A percentile compares a stretch with the other conserved stretches of the same genome.
phyloP scores from a whole-genome alignment of 75 land plant species.

The Chamaecyparis obtusa region DNA sequence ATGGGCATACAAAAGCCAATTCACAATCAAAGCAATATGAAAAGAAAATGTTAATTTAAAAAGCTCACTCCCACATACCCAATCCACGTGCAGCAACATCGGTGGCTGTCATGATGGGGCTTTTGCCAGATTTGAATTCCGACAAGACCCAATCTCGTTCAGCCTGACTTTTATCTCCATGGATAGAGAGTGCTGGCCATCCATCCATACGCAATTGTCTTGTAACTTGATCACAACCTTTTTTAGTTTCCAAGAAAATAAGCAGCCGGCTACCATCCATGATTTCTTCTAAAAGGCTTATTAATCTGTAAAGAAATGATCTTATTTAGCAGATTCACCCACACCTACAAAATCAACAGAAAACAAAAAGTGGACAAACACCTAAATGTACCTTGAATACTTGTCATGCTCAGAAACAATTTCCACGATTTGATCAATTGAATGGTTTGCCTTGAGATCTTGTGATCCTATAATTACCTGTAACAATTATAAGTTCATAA shows the following conservation, averaged over 20 bases:
- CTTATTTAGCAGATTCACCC: neutral
- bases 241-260: slow-evolving; percentile 97
- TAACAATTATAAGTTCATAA: slow-evolving; percentile 1
- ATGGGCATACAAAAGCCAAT: neutral
- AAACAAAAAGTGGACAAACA: too few relatives aligned
- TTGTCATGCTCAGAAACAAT: slow-evolving; percentile 90
- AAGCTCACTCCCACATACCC: slow-evolving; percentile 52
- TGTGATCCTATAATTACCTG: slow-evolving; percentile 92
- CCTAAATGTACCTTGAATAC: slow-evolving; percentile 71
- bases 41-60: neutral
- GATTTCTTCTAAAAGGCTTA: slow-evolving; percentile 87
- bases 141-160: slow-evolving; percentile 99
- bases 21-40: neutral
- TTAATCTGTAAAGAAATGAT: slow-evolving; percentile 43
- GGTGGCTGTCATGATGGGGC: slow-evolving; percentile 99
- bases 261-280: slow-evolving; percentile 95
- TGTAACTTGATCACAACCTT: slow-evolving; percentile 95
- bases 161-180: slow-evolving; percentile 99
- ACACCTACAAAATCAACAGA: neutral
- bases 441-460: slow-evolving; percentile 94
- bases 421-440: slow-evolving; percentile 91
- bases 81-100: slow-evolving; percentile 99
- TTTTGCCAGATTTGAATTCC: slow-evolving; percentile 95
- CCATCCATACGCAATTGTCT: slow-evolving; percentile 98
- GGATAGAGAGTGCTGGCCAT: slow-evolving; percentile 99